Percentiles rank a stretch among this genome's conserved stretches.
phyloP scores from a whole-genome alignment of 2,329 filamentous ascomycete genomes.

The Stachybotrys echinatus region DNA sequence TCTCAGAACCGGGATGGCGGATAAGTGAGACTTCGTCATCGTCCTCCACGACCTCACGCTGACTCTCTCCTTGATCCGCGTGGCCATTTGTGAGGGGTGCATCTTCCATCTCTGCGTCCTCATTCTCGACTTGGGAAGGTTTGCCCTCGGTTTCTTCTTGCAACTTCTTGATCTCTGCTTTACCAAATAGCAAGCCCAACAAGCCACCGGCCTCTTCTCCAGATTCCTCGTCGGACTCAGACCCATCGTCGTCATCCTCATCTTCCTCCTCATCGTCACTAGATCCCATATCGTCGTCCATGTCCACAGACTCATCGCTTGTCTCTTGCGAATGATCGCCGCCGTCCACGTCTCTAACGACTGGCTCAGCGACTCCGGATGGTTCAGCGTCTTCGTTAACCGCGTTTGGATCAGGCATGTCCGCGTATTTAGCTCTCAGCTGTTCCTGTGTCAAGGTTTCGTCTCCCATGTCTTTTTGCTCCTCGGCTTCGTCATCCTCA shows the following conservation, averaged over 20 bases:
- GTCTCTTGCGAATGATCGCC: conserved; percentile 39
- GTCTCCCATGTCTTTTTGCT: conserved; percentile 47
- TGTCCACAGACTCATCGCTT: conserved; percentile 61
- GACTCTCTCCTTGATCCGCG: background rate
- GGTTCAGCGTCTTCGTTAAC: conserved; percentile 16
- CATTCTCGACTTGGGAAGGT: conserved; percentile 9
- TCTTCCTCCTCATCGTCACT: conserved; percentile 49
- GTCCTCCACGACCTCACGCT: conserved; percentile 19
- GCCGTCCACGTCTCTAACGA: conserved; percentile 15
- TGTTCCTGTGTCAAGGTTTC: conserved; percentile 66
- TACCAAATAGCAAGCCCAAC: conserved; percentile 53
- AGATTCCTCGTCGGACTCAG: conserved; percentile 33
- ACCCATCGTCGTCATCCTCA: conserved; percentile 30
- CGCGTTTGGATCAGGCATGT: conserved; percentile 46
- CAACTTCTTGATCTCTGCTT: conserved; percentile 50
- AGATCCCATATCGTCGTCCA: conserved; percentile 62
- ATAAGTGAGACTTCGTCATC: conserved; percentile 29
- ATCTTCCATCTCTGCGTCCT: conserved; percentile 18
- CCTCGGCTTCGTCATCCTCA: conserved; percentile 58
- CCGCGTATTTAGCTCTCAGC: conserved; percentile 62
- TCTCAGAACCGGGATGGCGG: conserved; percentile 19
- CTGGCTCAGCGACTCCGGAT: conserved; percentile 3
- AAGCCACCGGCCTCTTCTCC: conserved; percentile 42
- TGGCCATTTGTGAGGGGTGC: conserved; percentile 5
- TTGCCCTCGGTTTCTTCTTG: conserved; percentile 29